These are phyloP conservation scores for Aureobasidium sp. DNA, from an alignment of 2,329 filamentous ascomycete genomes.

Conservation along the genomic window DNA sequence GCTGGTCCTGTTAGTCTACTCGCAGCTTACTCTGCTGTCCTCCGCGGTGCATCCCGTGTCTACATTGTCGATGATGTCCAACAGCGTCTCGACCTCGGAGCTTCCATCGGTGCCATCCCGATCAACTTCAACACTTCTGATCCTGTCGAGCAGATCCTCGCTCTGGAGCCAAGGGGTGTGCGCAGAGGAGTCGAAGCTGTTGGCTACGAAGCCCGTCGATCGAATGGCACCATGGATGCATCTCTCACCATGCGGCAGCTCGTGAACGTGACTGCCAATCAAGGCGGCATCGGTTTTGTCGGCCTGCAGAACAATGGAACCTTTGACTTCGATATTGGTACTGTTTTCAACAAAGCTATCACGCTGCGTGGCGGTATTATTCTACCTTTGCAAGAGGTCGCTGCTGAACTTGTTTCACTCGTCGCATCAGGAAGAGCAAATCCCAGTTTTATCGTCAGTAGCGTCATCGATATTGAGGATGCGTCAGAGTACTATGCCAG, in stretches of 20 bases:
- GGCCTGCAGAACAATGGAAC: background rate
- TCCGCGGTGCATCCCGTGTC: constrained; percentile 19
- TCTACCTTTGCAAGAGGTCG: background rate
- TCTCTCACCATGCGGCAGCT: background rate
- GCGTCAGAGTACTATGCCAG: background rate
- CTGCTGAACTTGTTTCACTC: background rate
- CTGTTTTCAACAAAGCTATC: background rate
- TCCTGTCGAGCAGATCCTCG: constrained; percentile 18
- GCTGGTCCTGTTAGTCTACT: constrained; percentile 20
- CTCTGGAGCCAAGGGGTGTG: constrained; percentile 19
- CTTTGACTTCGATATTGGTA: background rate
- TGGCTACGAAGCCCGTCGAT: background rate
- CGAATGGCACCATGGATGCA: background rate
- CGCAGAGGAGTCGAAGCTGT: background rate
- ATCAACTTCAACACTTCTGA: constrained; percentile 19
- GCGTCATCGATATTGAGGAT: background rate
- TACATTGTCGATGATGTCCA: constrained; percentile 20
- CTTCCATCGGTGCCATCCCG: constrained; percentile 18
- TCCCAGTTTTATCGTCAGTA: background rate
- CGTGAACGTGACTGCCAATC: background rate
- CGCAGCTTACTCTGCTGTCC: constrained; percentile 18
- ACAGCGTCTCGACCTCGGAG: constrained; percentile 17
- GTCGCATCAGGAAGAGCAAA: background rate
- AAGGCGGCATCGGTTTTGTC: background rate
- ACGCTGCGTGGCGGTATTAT: background rate